Evolutionary conservation across 495 filamentous ascomycete genomes (phyloP).

Genomic region (Pseudevernia furfuracea): DNA sequence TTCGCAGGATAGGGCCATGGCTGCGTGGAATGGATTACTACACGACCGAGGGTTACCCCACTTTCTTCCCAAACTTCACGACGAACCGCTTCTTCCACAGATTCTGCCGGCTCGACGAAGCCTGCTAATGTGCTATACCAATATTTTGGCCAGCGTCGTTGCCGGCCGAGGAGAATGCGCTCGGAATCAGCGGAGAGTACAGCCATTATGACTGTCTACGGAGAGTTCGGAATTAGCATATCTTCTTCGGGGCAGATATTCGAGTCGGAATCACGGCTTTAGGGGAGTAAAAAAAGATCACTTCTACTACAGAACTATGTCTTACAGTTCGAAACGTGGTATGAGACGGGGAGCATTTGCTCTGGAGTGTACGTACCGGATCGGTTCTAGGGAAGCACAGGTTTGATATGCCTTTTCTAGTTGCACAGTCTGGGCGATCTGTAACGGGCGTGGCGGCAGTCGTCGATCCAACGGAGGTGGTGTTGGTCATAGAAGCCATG

Average conservation of each 20-base stretch:
- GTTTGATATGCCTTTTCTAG: conserved; percentile 66
- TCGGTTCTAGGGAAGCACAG: conserved; percentile 69
- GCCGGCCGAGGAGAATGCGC: conserved; percentile 74
- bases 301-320: background rate
- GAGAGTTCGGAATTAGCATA: background rate
- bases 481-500: conserved; percentile 34
- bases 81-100: conserved; percentile 88
- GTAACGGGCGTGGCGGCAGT: conserved; percentile 30
- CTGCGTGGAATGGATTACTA: conserved; percentile 87
- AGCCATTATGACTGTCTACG: conserved; percentile 69
- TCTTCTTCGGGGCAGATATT: background rate
- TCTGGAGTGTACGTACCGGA: conserved; percentile 2
- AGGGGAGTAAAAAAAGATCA: background rate
- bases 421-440: conserved; percentile 64
- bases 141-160: conserved; percentile 69
- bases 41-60: conserved; percentile 75
- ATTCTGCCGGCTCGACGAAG: conserved; percentile 92
- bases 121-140: conserved; percentile 92
- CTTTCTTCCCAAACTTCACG: conserved; percentile 95
- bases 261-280: background rate
- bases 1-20: conserved; percentile 86
- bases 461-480: conserved; percentile 36
- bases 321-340: background rate
- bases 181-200: conserved; percentile 67
- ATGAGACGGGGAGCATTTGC: background rate